phyloP scores from a whole-genome alignment of 176 grass and related monocot genomes.

The Oryza punctata region DNA sequence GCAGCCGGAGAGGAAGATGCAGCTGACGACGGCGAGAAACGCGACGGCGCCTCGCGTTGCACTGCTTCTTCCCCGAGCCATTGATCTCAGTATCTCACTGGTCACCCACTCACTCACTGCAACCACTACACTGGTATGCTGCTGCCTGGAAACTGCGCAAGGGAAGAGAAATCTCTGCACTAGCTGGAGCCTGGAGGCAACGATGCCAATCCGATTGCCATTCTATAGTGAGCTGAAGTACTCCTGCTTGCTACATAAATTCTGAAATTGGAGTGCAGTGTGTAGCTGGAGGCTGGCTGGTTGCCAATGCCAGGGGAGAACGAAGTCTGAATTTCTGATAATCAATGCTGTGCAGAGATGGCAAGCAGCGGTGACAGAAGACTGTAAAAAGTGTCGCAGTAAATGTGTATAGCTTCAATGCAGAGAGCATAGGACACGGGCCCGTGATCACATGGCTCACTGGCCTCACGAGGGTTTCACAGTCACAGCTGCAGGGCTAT shows the following conservation, averaged over 20 bases:
- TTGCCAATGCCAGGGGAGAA: neutral
- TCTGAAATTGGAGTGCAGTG: neutral
- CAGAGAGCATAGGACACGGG: constrained; percentile 30
- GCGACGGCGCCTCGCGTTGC: constrained; percentile 30
- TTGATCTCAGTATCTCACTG: neutral
- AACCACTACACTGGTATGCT: neutral
- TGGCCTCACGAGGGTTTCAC: neutral
- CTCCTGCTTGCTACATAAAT: too few species aligned
- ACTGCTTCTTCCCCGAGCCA: constrained; percentile 45
- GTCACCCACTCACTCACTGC: neutral
- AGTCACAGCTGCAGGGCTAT: neutral
- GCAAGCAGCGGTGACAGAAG: neutral
- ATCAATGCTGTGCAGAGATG: constrained; percentile 20
- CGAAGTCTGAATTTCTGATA: neutral
- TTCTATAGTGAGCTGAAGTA: neutral
- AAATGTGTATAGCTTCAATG: constrained; percentile 35
- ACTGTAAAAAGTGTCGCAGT: neutral
- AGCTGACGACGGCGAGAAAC: constrained; percentile 14
- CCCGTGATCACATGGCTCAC: constrained; percentile 44
- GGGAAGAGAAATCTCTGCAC: neutral
- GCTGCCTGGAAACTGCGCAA: neutral
- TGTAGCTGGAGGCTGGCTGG: constrained; percentile 25
- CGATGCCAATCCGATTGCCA: neutral
- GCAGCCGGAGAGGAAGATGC: neutral
- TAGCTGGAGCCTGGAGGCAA: neutral